These are phyloP conservation scores for Halenospora varia DNA, from an alignment of 495 filamentous ascomycete genomes.

Conservation along the genomic window DNA sequence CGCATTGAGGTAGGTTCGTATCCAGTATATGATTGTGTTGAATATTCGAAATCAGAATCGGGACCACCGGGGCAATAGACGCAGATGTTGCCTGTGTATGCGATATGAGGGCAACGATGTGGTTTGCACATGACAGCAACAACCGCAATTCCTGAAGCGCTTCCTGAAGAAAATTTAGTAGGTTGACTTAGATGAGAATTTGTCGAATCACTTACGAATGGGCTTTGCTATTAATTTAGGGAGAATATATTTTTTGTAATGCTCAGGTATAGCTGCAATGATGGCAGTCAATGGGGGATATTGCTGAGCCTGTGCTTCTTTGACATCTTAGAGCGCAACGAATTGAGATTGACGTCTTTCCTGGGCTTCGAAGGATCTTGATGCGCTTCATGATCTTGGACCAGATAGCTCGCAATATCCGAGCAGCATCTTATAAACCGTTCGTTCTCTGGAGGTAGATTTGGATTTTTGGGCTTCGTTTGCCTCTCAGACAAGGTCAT, in stretches of 20 bases:
- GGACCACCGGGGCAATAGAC: conserved; percentile 98
- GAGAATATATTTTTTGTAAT: conserved; percentile 98
- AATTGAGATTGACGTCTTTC: conserved; percentile 91
- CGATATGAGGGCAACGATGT: conserved; percentile 94
- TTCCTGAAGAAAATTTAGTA: conserved; percentile 43
- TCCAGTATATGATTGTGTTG: conserved; percentile 95
- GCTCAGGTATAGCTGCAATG: conserved; percentile 93
- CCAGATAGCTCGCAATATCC: conserved; percentile 87
- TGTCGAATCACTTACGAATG: conserved; percentile 59
- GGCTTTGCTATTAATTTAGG: conserved; percentile 95
- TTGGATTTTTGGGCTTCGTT: conserved; percentile 61
- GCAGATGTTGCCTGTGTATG: conserved; percentile 97
- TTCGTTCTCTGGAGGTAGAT: conserved; percentile 86
- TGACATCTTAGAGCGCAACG: conserved; percentile 77
- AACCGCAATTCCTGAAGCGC: conserved; percentile 96
- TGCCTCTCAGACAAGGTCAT: conserved; percentile 53
- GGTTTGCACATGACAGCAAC: conserved; percentile 99
- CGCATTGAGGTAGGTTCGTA: conserved; percentile 99
- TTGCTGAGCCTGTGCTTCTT: conserved; percentile 84
- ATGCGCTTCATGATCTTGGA: conserved; percentile 83
- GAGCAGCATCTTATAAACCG: conserved; percentile 90
- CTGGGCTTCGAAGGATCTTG: conserved; percentile 64
- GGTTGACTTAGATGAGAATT: conserved; percentile 22
- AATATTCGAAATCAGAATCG: conserved; percentile 98
- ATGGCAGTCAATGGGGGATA: conserved; percentile 94